A percentile compares a stretch with the other conserved stretches of the same genome.
phyloP scores from a whole-genome alignment of 805 yeast species.

The Huiozyma naganishii region DNA sequence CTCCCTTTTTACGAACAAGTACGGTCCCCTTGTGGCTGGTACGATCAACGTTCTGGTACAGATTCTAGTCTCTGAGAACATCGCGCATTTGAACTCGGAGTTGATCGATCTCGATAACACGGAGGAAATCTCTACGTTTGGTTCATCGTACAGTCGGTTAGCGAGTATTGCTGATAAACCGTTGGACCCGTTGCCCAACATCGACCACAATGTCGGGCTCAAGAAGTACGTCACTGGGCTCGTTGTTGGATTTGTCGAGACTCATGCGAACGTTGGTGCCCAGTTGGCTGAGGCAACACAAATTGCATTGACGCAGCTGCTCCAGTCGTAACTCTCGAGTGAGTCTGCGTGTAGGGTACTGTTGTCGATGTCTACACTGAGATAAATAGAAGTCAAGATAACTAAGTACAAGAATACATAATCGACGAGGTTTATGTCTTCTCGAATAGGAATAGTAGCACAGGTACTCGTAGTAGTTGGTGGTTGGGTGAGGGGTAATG shows the following conservation, averaged over 20 bases:
- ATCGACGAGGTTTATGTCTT: too few species aligned
- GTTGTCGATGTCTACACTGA: not conserved
- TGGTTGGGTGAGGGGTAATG: too few species aligned
- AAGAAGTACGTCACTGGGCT: slow-evolving; percentile 11
- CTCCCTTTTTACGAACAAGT: slow-evolving; percentile 30
- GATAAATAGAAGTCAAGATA: not conserved
- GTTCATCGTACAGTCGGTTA: slow-evolving; percentile 72
- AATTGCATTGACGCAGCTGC: slow-evolving; percentile 14
- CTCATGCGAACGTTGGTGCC: not conserved
- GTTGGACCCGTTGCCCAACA: slow-evolving; percentile 58
- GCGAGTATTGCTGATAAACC: slow-evolving; percentile 49
- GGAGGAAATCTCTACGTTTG: slow-evolving; percentile 74
- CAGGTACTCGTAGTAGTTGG: too few species aligned
- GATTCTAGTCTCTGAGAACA: slow-evolving; percentile 29
- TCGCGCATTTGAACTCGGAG: slow-evolving; percentile 29
- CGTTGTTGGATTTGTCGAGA: not conserved
- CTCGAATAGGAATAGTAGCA: too few species aligned
- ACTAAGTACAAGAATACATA: too few species aligned
- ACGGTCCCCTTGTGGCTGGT: slow-evolving; percentile 30
- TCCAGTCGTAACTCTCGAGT: too few species aligned
- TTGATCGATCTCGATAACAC: slow-evolving; percentile 36
- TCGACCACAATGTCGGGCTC: slow-evolving; percentile 28
- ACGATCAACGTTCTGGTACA: slow-evolving; percentile 36
- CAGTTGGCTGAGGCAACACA: slow-evolving; percentile 22
- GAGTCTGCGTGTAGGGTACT: not conserved